Conservation (phyloP, 31 red algal genomes). For the Endocladia muricata region DNA sequence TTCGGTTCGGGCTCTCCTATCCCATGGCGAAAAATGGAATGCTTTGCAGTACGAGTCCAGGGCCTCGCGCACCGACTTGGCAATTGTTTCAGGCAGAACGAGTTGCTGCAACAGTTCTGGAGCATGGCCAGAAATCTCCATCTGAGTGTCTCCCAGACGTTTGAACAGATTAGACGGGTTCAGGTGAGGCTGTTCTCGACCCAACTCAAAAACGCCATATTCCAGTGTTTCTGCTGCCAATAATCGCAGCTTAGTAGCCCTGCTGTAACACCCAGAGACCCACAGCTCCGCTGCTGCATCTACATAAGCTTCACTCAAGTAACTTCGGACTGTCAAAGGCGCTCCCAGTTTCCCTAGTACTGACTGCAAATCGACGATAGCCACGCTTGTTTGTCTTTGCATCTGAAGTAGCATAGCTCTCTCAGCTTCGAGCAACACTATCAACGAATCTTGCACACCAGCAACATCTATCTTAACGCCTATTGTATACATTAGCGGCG, state of each 20-base stretch:
- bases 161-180: constrained; percentile 17
- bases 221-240: neutral
- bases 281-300: constrained; percentile 5
- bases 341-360: neutral
- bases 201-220: neutral
- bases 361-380: neutral
- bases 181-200: neutral
- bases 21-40: constrained; percentile 21
- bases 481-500: neutral
- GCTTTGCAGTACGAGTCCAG: constrained; percentile 8
- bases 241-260: neutral
- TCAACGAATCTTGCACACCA: neutral
- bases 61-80: neutral
- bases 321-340: neutral
- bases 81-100: neutral
- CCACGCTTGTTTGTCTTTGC: neutral
- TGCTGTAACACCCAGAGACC: constrained; percentile 1
- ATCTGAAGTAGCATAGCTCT: constrained; percentile 17
- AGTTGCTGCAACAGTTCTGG: neutral
- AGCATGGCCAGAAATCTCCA: neutral
- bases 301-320: constrained; percentile 5
- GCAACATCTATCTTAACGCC: neutral
- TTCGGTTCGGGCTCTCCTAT: neutral
- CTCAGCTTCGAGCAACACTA: neutral
- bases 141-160: constrained; percentile 6